These are phyloP conservation scores for Sextonia rubra DNA, from an alignment of 164 flowering plant species.

Conservation along the genomic window DNA sequence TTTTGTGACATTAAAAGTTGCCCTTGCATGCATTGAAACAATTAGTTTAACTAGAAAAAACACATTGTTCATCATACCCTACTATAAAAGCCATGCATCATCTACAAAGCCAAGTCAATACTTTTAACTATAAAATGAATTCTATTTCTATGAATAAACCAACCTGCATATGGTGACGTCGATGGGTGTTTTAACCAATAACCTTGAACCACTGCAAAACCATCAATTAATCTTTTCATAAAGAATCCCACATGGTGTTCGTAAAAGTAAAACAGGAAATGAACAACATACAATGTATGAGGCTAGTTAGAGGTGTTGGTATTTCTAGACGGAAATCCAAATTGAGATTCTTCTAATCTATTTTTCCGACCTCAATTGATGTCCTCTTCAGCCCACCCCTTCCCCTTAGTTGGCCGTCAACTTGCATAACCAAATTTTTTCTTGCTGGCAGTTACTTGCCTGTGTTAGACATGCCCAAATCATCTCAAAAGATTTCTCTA, in stretches of 20 bases:
- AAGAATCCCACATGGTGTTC: too few relatives aligned
- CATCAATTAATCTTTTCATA: background rate
- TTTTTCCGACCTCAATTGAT: too few relatives aligned
- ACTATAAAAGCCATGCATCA: background rate
- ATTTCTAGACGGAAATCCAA: slow-evolving; percentile 82
- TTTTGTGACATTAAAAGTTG: too few relatives aligned
- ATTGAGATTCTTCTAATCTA: slow-evolving; percentile 49
- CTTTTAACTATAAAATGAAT: background rate
- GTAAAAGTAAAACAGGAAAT: background rate
- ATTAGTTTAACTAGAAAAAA: too few relatives aligned
- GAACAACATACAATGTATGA: slow-evolving; percentile 70
- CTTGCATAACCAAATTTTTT: too few relatives aligned
- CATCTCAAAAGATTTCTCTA: too few relatives aligned
- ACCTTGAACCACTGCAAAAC: slow-evolving; percentile 88
- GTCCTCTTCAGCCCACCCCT: too few relatives aligned
- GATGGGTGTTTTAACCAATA: slow-evolving; percentile 94
- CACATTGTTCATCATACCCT: too few relatives aligned
- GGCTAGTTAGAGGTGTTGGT: slow-evolving; percentile 91
- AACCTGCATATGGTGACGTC: slow-evolving; percentile 94
- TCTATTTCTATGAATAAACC: background rate
- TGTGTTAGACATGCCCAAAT: too few relatives aligned
- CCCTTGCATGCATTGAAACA: too few relatives aligned
- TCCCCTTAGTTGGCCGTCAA: too few relatives aligned
- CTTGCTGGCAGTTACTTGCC: too few relatives aligned
- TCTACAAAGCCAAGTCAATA: background rate